Evolutionary conservation across 2,329 filamentous ascomycete species (phyloP).

Genomic region (Claviceps sp.): DNA sequence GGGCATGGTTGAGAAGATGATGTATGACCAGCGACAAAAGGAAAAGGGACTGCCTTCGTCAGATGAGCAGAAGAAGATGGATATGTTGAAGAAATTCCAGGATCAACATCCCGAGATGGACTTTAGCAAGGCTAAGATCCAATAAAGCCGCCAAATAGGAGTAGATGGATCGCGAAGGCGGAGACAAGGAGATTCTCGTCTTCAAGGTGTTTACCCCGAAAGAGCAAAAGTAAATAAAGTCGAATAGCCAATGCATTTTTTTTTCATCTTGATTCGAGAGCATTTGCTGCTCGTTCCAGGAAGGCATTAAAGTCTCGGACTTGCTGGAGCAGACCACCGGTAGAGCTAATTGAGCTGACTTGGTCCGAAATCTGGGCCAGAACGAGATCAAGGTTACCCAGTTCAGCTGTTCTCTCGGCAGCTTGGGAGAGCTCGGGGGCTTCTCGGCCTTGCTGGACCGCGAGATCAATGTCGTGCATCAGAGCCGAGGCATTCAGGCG

Average conservation of each 20-base stretch:
- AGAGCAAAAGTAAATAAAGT: neutral
- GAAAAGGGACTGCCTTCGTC: conserved; percentile 78
- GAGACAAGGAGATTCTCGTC: neutral
- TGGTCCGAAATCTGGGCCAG: conserved; percentile 41
- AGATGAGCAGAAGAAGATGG: conserved; percentile 89
- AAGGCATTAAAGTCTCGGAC: conserved; percentile 50
- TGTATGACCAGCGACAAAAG: conserved; percentile 98
- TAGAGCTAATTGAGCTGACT: conserved; percentile 33
- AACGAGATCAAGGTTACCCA: conserved; percentile 43
- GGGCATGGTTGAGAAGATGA: conserved; percentile 99
- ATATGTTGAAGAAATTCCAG: conserved; percentile 90
- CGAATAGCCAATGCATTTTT: neutral
- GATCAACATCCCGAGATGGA: conserved; percentile 61
- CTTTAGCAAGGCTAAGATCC: conserved; percentile 57
- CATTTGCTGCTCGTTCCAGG: conserved; percentile 44
- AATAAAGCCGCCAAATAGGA: conserved; percentile 18
- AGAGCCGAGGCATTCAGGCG: conserved; percentile 41
- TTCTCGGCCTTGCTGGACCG: conserved; percentile 35
- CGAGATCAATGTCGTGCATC: conserved; percentile 50
- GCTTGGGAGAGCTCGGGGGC: conserved; percentile 32
- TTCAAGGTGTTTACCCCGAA: neutral
- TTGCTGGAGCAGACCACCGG: conserved; percentile 40
- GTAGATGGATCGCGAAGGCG: conserved; percentile 1
- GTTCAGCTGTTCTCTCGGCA: conserved; percentile 34
- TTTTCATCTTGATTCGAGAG: conserved; percentile 33